Evolutionary conservation across 768 basidiomycete species (phyloP), one percentile per base, ranked within the genome.

Genomic region (Leucocoprinus leucothites): DNA sequence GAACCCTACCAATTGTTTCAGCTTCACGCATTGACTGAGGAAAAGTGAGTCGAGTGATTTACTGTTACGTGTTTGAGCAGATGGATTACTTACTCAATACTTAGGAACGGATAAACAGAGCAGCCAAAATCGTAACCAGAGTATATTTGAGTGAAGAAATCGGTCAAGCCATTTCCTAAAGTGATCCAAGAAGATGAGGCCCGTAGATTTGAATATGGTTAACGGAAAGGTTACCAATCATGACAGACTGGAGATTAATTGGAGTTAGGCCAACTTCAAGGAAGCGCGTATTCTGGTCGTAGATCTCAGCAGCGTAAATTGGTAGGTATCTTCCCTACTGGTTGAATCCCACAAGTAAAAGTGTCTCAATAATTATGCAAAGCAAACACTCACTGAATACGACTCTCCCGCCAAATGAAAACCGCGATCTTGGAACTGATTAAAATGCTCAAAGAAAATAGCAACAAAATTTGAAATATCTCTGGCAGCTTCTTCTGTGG

Each of bases 391-490:
- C 58, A 88, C 89, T 1, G 81, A 89, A 59, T 91, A 92, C 0
- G 87, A 91, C 67, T 92, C 90, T 9, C 90, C 84, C 1, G 82
- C 73, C 73, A 87, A 77, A 57, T 87, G 84, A 66, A 86, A 84
- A 1, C 73, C 65, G 3, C 87, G 72, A 1, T 85, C 86, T 60
- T 86, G 82, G 73, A 89, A 89, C 60, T 85, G 73, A 49, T 67
- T 76, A 64, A 91, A 91, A 56, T 84, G 77, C 60, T 89, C 86
- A 46, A 89, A 89, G 70, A 89, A 89, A 48, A 90, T 81, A 3
- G 79, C 72, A 0, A 89, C 74, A 59, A 90, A 90, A 0, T 82
- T 80, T 0, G 86, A 85, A 3, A 90, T 81, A 59, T 90, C 87
- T 49, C 79, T 74, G 0, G 86, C 85, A 2, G 85, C 87, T 45